Evolutionary conservation across 257 asterid genomes (phyloP).

Genomic region (Catharanthus roseus): DNA sequence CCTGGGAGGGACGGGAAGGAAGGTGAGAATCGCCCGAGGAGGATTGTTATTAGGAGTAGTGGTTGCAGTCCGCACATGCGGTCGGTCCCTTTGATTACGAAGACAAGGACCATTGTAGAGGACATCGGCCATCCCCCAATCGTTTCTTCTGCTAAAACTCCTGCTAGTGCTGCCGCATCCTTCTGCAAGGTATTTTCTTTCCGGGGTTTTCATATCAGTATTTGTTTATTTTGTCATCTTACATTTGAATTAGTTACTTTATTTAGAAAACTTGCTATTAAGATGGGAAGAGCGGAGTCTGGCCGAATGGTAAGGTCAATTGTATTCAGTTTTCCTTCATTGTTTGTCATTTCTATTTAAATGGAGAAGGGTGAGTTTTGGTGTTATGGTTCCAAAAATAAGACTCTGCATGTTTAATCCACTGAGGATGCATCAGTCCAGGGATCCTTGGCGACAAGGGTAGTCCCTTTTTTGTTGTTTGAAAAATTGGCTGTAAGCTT

Average conservation of each 20-base stretch:
- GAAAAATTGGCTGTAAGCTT: background rate
- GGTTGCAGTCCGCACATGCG: background rate
- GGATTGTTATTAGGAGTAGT: background rate
- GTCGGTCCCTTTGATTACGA: background rate
- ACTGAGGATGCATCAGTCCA: background rate
- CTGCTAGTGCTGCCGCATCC: background rate
- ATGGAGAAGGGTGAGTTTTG: background rate
- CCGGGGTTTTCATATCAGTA: background rate
- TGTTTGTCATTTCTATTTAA: background rate
- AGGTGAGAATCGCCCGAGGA: background rate
- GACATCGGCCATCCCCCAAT: background rate
- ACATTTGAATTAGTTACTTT: background rate
- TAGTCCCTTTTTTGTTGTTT: background rate
- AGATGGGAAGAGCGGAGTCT: background rate
- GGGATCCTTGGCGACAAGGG: background rate
- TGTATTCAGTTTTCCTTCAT: background rate
- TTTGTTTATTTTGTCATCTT: background rate
- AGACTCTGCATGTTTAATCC: background rate
- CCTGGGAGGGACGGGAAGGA: constrained; percentile 8
- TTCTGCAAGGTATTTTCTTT: background rate
- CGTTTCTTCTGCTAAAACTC: background rate
- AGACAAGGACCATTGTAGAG: background rate
- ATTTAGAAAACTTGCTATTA: background rate
- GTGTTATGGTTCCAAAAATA: background rate
- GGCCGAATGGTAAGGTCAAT: background rate